These are phyloP conservation scores for Solanum aculeatissimum DNA, from an alignment of 305 asterid species.

Conservation along the genomic window DNA sequence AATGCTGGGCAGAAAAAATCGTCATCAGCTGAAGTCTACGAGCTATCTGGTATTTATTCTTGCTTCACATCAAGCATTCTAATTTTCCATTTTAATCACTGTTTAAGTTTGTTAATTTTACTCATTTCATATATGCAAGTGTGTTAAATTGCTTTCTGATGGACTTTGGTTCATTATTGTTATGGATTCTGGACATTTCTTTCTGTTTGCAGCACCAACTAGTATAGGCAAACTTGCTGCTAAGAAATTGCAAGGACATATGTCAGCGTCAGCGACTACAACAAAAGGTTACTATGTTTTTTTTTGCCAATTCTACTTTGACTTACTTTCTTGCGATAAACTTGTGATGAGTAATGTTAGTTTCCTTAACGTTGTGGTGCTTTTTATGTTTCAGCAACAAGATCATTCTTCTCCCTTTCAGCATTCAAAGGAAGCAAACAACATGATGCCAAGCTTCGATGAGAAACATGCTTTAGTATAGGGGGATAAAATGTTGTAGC, in stretches of 20 bases:
- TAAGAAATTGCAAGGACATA: constrained; percentile 45
- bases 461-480: neutral
- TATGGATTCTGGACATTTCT: neutral
- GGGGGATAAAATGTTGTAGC: neutral
- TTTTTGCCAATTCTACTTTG: neutral
- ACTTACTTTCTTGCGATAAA: neutral
- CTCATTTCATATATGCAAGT: neutral
- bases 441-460: constrained; percentile 20
- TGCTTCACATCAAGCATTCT: neutral
- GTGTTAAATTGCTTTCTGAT: neutral
- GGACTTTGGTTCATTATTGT: neutral
- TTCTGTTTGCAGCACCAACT: constrained; percentile 44
- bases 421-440: constrained; percentile 91
- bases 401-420: constrained; percentile 98
- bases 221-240: constrained; percentile 26
- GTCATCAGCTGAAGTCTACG: neutral
- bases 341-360: neutral
- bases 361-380: constrained; percentile 3
- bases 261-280: constrained; percentile 42
- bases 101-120: neutral
- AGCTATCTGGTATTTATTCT: constrained; percentile 31
- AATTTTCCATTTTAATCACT: neutral
- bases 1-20: constrained; percentile 11
- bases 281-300: constrained; percentile 39
- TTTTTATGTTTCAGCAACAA: constrained; percentile 56